phyloP scores from a whole-genome alignment of 75 land plant species.

The Azolla pinnata region DNA sequence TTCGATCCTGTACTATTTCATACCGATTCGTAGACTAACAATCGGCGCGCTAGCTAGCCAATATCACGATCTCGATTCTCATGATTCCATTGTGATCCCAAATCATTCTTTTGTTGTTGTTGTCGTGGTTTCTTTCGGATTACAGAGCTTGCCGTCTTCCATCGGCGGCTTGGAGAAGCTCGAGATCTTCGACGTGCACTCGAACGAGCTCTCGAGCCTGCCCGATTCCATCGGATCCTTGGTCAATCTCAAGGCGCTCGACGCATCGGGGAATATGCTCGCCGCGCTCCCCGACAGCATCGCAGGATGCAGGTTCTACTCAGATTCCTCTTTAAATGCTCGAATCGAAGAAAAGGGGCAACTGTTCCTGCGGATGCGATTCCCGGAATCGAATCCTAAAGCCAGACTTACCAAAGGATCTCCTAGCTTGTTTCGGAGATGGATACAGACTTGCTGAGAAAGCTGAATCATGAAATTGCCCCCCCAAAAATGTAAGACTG shows the following conservation, averaged over 20 bases:
- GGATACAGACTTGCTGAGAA: background rate
- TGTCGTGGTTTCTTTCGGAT: background rate
- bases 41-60: too few relatives aligned
- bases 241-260: conserved; percentile 44
- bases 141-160: conserved; percentile 70
- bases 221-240: conserved; percentile 88
- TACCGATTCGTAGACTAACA: too few relatives aligned
- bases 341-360: too few relatives aligned
- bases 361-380: too few relatives aligned
- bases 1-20: background rate
- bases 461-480: background rate
- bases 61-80: background rate
- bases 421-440: background rate
- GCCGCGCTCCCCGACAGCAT: conserved; percentile 61
- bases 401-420: background rate
- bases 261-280: conserved; percentile 66
- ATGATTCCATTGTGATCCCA: background rate
- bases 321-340: too few relatives aligned
- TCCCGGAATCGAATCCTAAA: background rate
- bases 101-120: background rate
- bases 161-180: conserved; percentile 56
- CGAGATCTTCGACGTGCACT: conserved; percentile 46
- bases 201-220: conserved; percentile 44
- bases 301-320: conserved; percentile 84
- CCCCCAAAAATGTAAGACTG: background rate